Percentiles rank a stretch among this genome's conserved stretches.
Evolutionary conservation across 73 alveolate genomes (phyloP).

Genomic region (Durusdinium trenchii): DNA sequence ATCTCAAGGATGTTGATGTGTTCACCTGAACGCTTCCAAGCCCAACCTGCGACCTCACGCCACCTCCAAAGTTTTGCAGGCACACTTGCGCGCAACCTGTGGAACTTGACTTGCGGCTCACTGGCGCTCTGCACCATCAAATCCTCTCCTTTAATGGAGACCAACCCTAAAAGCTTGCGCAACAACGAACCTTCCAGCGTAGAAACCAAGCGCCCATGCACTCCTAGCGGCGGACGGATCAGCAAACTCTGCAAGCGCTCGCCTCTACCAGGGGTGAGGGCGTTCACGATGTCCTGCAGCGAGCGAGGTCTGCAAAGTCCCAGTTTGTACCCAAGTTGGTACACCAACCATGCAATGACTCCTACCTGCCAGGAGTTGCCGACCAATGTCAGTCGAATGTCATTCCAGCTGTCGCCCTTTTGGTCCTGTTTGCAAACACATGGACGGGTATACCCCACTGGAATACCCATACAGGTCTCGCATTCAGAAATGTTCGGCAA

Average conservation of each 20-base stretch:
- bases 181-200: not conserved
- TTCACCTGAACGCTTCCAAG: not conserved
- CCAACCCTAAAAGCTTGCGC: not conserved
- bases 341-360: not conserved
- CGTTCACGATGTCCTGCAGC: not conserved
- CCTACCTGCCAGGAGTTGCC: constrained; percentile 5
- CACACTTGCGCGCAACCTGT: not conserved
- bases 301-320: not conserved
- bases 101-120: not conserved
- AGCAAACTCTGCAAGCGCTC: not conserved
- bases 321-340: not conserved
- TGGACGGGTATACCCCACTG: not conserved
- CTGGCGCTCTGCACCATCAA: not conserved
- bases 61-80: constrained; percentile 11
- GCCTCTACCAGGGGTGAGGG: not conserved
- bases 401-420: not conserved
- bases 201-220: not conserved
- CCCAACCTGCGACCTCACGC: not conserved
- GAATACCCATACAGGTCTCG: constrained; percentile 1
- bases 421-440: not conserved
- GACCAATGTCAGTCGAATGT: not conserved
- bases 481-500: not conserved
- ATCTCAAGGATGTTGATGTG: not conserved
- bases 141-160: not conserved
- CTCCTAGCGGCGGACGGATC: not conserved